Evolutionary conservation across 2,329 filamentous ascomycete genomes (phyloP).

Genomic region (Neurospora sp.): DNA sequence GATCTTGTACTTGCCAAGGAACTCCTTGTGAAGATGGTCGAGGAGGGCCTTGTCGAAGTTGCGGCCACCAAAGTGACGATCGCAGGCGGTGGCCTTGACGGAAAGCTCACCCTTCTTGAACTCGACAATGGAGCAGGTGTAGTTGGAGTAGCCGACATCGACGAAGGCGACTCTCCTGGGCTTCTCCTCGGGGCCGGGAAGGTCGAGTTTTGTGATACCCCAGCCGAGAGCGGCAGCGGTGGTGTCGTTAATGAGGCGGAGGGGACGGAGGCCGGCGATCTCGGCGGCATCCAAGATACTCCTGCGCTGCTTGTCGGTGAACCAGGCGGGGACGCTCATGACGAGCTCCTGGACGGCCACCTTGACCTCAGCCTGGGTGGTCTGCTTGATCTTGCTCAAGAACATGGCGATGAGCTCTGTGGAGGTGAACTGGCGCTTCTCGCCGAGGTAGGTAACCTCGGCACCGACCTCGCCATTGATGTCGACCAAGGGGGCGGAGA

Average conservation of each 20-base stretch:
- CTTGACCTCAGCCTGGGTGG: constrained; percentile 76
- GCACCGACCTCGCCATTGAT: constrained; percentile 90
- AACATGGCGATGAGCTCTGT: constrained; percentile 94
- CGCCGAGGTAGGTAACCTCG: constrained; percentile 84
- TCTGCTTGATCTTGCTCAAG: constrained; percentile 87
- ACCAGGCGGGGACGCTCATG: constrained; percentile 92
- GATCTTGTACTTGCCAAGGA: constrained; percentile 96
- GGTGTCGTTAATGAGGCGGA: constrained; percentile 95
- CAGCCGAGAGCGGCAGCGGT: constrained; percentile 93
- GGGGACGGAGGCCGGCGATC: constrained; percentile 83
- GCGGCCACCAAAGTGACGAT: constrained; percentile 93
- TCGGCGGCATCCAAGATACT: constrained; percentile 84
- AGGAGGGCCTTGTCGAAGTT: constrained; percentile 94
- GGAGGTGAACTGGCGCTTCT: constrained; percentile 92
- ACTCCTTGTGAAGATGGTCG: constrained; percentile 90
- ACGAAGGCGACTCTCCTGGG: constrained; percentile 83
- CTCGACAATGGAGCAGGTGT: constrained; percentile 87
- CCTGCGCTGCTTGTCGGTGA: constrained; percentile 87
- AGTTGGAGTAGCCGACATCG: constrained; percentile 95
- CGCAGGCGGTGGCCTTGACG: constrained; percentile 85
- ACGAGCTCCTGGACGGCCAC: constrained; percentile 88
- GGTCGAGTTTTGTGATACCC: constrained; percentile 95
- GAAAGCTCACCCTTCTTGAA: constrained; percentile 94
- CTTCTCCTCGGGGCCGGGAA: constrained; percentile 81
- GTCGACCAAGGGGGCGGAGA: constrained; percentile 78